Conservation (phyloP, 768 basidiomycete species). For the Mycena kentingensis region DNA sequence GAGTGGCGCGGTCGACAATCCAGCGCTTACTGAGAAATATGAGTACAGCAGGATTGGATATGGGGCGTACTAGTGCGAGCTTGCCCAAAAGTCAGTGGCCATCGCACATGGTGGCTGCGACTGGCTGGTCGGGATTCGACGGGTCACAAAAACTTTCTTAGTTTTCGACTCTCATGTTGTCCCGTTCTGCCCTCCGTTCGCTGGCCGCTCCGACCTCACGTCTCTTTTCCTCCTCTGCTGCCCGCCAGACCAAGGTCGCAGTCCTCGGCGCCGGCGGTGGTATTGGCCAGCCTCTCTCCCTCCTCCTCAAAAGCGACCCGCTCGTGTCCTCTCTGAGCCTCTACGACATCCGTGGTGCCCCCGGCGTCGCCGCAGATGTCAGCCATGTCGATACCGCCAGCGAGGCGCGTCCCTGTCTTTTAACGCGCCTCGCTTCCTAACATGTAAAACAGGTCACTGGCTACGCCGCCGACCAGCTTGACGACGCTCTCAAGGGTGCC, state of each 20-base stretch:
- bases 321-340: conserved; percentile 82
- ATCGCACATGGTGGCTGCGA: too few species aligned
- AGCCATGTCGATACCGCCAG: conserved; percentile 89
- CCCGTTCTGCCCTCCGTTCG: conserved; percentile 62
- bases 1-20: conserved; percentile 80
- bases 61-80: conserved; percentile 68
- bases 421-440: conserved; percentile 6
- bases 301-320: conserved; percentile 92
- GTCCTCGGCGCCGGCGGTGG: conserved; percentile 99
- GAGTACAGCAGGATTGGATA: conserved; percentile 12
- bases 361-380: conserved; percentile 97
- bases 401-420: conserved; percentile 53
- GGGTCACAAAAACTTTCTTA: neutral
- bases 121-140: neutral
- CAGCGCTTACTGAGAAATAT: conserved; percentile 74
- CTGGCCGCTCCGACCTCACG: conserved; percentile 57
- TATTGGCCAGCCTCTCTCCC: conserved; percentile 95
- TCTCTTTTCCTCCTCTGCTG: conserved; percentile 73
- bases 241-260: conserved; percentile 83
- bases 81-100: conserved; percentile 22
- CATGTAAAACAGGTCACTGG: conserved; percentile 61
- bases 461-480: conserved; percentile 83
- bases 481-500: conserved; percentile 84
- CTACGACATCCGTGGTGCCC: conserved; percentile 94
- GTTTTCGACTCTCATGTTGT: conserved; percentile 52